Percentiles rank a stretch among this genome's conserved stretches.
Evolutionary conservation across 495 filamentous ascomycete genomes (phyloP).

Genomic region (Pseudevernia furfuracea): DNA sequence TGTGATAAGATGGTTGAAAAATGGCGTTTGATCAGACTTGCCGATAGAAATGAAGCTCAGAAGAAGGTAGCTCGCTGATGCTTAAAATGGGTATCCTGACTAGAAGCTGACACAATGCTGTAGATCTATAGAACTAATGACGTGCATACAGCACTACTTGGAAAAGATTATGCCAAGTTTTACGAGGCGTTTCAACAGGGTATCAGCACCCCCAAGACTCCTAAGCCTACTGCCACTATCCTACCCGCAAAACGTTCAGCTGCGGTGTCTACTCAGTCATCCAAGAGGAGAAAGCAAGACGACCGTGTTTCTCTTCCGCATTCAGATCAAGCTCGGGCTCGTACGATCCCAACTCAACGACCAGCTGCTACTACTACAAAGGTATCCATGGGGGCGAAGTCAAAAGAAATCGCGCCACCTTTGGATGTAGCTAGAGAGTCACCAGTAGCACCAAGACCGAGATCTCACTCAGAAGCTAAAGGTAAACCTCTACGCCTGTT

Average conservation of each 20-base stretch:
- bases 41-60: background rate
- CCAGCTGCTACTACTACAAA: background rate
- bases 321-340: background rate
- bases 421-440: background rate
- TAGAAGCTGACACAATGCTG: background rate
- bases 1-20: background rate
- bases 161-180: background rate
- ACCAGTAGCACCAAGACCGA: background rate
- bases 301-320: background rate
- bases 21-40: constrained; percentile 1
- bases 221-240: background rate
- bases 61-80: background rate
- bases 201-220: background rate
- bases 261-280: background rate
- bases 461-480: background rate
- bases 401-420: background rate
- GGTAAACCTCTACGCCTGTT: background rate
- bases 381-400: background rate
- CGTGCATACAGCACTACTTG: background rate
- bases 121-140: background rate
- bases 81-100: background rate
- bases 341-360: background rate
- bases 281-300: background rate
- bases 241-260: background rate
- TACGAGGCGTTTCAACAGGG: background rate